Conservation (phyloP, 176 grass and related monocot genomes). For the Olyra latifolia region DNA sequence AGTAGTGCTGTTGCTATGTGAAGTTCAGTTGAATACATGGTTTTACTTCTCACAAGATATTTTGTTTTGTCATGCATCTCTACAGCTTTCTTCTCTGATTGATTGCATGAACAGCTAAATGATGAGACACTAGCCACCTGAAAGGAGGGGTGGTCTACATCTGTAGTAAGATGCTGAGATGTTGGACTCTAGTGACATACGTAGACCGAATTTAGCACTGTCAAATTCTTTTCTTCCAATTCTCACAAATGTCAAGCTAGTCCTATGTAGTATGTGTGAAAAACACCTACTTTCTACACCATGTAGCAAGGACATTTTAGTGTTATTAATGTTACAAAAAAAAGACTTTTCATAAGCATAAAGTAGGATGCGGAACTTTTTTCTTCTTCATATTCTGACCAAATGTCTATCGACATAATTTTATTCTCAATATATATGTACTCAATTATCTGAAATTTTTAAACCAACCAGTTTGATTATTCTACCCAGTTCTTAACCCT, state of each 20-base stretch:
- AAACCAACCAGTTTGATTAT: neutral
- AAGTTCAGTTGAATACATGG: conserved; percentile 13
- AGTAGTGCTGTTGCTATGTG: neutral
- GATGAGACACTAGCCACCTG: conserved; percentile 30
- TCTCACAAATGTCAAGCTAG: neutral
- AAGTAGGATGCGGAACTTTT: neutral
- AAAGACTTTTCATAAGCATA: neutral
- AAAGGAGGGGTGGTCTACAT: conserved; percentile 22
- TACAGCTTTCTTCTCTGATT: neutral
- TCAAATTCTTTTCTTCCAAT: neutral
- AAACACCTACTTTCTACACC: too few species aligned
- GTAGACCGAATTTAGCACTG: neutral
- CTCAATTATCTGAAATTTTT: neutral
- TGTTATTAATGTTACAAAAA: neutral
- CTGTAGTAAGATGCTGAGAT: conserved; percentile 26
- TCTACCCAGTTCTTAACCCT: neutral
- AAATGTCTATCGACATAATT: neutral
- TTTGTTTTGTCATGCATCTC: neutral
- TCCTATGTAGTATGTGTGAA: too few species aligned
- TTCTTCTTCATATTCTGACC: neutral
- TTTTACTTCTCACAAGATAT: neutral
- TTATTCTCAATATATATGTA: neutral
- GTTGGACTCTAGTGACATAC: conserved; percentile 10
- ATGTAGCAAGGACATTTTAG: neutral
- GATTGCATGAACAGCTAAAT: conserved; percentile 23